A percentile compares a stretch with the other conserved stretches of the same genome.
phyloP scores from a whole-genome alignment of 768 basidiomycete genomes.

The Xanthoconium stramineum region DNA sequence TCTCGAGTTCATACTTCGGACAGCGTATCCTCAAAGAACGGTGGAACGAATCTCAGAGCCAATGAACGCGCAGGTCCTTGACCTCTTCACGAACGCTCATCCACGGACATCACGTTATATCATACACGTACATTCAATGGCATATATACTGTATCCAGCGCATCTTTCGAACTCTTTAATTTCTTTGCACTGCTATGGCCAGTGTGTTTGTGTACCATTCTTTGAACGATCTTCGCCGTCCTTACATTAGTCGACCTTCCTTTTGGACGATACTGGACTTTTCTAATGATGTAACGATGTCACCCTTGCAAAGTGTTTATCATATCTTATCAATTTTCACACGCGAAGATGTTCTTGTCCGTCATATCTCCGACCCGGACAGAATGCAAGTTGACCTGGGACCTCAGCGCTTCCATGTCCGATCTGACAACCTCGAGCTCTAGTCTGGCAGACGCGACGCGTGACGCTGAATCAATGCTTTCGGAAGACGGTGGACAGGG shows the following conservation, averaged over 20 bases:
- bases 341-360: background rate
- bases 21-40: conserved; percentile 18
- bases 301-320: background rate
- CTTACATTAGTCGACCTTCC: conserved; percentile 1
- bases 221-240: background rate
- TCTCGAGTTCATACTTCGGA: background rate
- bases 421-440: no score
- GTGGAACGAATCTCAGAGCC: conserved; percentile 13
- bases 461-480: no score
- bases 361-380: no score
- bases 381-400: no score
- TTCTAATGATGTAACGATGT: conserved; percentile 10
- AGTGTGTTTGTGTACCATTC: conserved; percentile 2
- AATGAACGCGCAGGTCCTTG: background rate
- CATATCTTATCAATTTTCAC: background rate
- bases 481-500: no score
- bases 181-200: conserved; percentile 1
- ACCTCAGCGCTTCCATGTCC: no score
- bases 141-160: background rate
- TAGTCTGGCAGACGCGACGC: no score
- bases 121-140: background rate
- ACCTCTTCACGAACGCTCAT: background rate
- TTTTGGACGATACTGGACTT: conserved; percentile 3
- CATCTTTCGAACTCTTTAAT: background rate
- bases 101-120: no score